Evolutionary conservation across 768 basidiomycete genomes (phyloP).

Genomic region (Multifurca ochricompacta): DNA sequence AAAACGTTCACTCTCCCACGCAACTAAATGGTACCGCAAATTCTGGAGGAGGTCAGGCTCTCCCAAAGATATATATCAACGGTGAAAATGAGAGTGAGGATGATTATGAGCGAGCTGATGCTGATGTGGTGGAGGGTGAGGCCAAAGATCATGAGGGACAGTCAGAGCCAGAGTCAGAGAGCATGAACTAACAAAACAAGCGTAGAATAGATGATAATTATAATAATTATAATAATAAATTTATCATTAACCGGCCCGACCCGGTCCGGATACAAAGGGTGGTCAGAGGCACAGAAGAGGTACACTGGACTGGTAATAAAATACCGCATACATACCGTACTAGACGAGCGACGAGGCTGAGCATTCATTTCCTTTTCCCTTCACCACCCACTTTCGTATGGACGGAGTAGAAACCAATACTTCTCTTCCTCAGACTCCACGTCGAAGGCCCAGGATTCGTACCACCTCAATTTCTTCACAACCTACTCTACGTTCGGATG

Average conservation of each 20-base stretch:
- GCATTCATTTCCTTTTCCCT: too few species aligned
- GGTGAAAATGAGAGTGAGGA: not conserved
- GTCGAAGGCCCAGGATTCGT: not conserved
- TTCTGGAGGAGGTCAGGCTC: not conserved
- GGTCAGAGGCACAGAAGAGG: too few species aligned
- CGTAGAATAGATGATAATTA: slow-evolving; percentile 19
- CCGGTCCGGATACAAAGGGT: too few species aligned
- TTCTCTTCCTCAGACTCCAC: not conserved
- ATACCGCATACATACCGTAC: too few species aligned
- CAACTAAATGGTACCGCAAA: not conserved
- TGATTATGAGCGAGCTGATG: not conserved
- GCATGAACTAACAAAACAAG: slow-evolving; percentile 19
- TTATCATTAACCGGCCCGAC: too few species aligned
- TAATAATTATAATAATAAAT: too few species aligned
- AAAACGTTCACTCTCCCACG: slow-evolving; percentile 9
- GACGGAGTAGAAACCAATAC: slow-evolving; percentile 2
- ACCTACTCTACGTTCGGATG: slow-evolving; percentile 4
- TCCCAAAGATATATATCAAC: not conserved
- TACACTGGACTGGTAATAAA: too few species aligned
- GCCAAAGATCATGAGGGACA: slow-evolving; percentile 11
- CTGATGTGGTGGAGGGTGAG: slow-evolving; percentile 12
- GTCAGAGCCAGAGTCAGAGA: too few species aligned
- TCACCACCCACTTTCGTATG: too few species aligned
- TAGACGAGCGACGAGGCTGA: too few species aligned
- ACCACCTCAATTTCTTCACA: slow-evolving; percentile 8